Conservation (phyloP, 1,284 basidiomycete genomes). For the Ustilago xerochloae region DNA sequence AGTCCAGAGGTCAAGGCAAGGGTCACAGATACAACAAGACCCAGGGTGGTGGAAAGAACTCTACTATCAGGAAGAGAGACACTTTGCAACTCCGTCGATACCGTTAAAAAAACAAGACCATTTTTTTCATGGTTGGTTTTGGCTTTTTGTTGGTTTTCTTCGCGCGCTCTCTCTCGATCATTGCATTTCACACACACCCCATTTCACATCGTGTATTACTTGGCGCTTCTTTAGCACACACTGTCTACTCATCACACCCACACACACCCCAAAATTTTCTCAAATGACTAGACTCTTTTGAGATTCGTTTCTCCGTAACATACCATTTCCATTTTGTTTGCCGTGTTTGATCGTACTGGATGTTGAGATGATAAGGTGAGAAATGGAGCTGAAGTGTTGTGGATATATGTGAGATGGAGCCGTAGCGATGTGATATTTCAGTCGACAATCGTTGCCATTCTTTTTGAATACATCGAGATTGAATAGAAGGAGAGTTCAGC, state of each 20-base stretch:
- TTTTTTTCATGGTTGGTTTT: no score
- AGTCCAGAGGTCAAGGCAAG: slow-evolving; percentile 77
- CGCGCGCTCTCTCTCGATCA: neutral
- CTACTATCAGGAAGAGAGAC: slow-evolving; percentile 91
- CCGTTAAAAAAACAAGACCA: slow-evolving; percentile 75
- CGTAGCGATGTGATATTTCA: neutral
- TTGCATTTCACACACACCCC: neutral
- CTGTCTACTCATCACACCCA: neutral
- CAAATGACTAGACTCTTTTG: neutral
- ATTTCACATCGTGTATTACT: slow-evolving; percentile 18
- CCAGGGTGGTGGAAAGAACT: slow-evolving; percentile 75
- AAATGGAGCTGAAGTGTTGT: no score
- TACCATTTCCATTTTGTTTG: neutral
- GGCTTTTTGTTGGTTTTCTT: neutral
- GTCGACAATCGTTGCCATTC: slow-evolving; percentile 34
- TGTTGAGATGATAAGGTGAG: no score
- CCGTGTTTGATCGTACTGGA: neutral
- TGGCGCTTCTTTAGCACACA: neutral
- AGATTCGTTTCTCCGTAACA: neutral
- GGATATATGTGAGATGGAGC: no score
- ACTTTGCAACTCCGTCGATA: slow-evolving; percentile 93
- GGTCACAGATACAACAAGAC: slow-evolving; percentile 95
- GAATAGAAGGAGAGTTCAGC: neutral
- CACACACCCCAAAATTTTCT: slow-evolving; percentile 16
- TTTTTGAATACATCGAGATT: neutral